Evolutionary conservation across 2,329 filamentous ascomycete genomes (phyloP).

Genomic region (Xylariales sp.): DNA sequence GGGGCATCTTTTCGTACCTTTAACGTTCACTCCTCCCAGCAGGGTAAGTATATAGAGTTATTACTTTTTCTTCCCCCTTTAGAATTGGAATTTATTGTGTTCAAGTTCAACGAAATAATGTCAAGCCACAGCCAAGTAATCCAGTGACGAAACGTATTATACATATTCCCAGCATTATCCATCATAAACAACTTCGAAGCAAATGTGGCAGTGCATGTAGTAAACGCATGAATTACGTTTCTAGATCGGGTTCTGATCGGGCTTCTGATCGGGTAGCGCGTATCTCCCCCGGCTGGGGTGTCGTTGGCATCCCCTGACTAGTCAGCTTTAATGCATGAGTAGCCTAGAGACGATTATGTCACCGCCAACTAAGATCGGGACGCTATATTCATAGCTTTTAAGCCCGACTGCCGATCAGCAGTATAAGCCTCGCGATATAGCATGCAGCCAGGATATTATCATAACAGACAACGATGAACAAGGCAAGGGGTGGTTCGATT

Average conservation of each 20-base stretch:
- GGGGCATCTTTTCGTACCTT: background rate
- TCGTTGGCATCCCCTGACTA: background rate
- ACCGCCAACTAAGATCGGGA: conserved; percentile 1
- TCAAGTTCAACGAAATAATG: background rate
- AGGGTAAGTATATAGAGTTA: no score
- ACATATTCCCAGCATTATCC: background rate
- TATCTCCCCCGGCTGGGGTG: conserved; percentile 1
- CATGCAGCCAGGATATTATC: conserved; percentile 6
- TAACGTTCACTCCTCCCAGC: background rate
- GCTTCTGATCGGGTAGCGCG: background rate
- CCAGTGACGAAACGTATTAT: background rate
- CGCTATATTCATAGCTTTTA: conserved; percentile 9
- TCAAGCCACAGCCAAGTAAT: background rate
- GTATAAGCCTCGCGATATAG: background rate
- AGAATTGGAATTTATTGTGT: background rate
- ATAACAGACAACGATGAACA: conserved; percentile 13
- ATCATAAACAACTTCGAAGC: background rate
- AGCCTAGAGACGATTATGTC: conserved; percentile 12
- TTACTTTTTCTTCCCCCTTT: background rate
- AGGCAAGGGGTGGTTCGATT: background rate
- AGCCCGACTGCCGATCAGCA: background rate
- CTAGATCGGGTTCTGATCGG: background rate
- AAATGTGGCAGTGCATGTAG: background rate
- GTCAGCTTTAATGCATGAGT: conserved; percentile 13
- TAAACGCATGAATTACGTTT: background rate